Conservation (phyloP, 2,329 filamentous ascomycete genomes). For the Westerdykella sp. region DNA sequence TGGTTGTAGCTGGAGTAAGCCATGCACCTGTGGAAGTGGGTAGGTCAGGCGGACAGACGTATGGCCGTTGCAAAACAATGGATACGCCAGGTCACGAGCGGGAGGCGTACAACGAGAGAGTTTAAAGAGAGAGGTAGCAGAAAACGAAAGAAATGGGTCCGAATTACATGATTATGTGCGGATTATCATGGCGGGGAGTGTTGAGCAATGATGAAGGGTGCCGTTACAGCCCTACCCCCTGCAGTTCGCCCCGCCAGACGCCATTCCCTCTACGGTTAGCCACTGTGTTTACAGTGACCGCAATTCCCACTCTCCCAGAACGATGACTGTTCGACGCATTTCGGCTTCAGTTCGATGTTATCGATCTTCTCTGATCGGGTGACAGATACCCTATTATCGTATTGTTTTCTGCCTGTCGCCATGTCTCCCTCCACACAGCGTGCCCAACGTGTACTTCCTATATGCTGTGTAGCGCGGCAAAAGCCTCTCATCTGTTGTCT, state of each 20-base stretch:
- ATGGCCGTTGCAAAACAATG: background rate
- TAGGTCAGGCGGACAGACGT: slow-evolving; percentile 8
- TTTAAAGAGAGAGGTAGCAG: background rate
- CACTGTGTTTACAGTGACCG: too few relatives aligned
- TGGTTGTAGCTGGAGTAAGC: slow-evolving; percentile 20
- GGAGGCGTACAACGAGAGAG: background rate
- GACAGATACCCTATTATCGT: background rate
- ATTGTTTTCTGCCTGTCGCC: background rate
- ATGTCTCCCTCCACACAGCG: background rate
- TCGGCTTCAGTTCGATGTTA: too few relatives aligned
- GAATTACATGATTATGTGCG: background rate
- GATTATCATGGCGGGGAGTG: background rate
- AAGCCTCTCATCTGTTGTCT: background rate
- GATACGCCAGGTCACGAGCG: background rate
- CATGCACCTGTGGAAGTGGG: slow-evolving; percentile 10
- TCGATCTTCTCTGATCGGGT: background rate
- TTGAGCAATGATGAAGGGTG: background rate
- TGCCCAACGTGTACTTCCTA: background rate
- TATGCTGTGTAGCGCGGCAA: too few relatives aligned
- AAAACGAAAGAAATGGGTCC: background rate
- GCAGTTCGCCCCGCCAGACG: background rate
- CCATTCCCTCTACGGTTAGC: background rate
- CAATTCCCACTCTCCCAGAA: background rate
- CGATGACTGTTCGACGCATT: too few relatives aligned
- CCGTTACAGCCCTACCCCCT: background rate